phyloP scores from a whole-genome alignment of 108 stramenopile genomes.

The Cyclotella baltica region DNA sequence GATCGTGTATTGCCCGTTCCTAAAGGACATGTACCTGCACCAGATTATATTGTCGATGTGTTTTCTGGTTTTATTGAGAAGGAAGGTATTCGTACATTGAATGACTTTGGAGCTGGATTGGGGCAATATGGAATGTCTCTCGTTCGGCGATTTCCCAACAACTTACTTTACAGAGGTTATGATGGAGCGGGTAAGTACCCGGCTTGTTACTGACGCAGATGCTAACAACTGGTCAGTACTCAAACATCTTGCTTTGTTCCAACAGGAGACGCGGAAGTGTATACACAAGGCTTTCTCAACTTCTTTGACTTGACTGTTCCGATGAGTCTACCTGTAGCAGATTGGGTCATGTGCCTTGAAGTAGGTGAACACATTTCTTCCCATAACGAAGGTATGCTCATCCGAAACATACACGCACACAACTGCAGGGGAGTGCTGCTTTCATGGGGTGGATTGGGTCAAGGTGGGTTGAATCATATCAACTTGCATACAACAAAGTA shows the following conservation, averaged over 20 bases:
- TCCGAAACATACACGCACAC: conserved; percentile 47
- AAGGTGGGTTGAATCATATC: conserved; percentile 30
- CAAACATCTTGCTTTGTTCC: too few species aligned
- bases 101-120: conserved; percentile 44
- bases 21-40: conserved; percentile 20
- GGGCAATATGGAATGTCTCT: conserved; percentile 34
- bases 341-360: conserved; percentile 52
- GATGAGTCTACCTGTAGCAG: conserved; percentile 26
- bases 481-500: conserved; percentile 36
- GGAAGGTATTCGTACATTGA: conserved; percentile 28
- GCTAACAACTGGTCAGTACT: too few species aligned
- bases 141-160: conserved; percentile 6
- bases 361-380: conserved; percentile 47
- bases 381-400: conserved; percentile 47
- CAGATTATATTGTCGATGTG: conserved; percentile 1
- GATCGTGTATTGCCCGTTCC: conserved; percentile 9
- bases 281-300: conserved; percentile 32
- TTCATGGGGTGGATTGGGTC: conserved; percentile 39
- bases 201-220: too few species aligned
- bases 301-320: conserved; percentile 40
- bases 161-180: conserved; percentile 30
- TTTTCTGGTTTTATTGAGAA: conserved; percentile 7
- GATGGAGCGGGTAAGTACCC: conserved; percentile 50
- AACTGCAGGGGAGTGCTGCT: conserved; percentile 47
- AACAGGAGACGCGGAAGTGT: conserved; percentile 26